These are phyloP conservation scores for Acanthamoeba rhysodes DNA, from an alignment of 208 protist genomes.

Conservation along the genomic window DNA sequence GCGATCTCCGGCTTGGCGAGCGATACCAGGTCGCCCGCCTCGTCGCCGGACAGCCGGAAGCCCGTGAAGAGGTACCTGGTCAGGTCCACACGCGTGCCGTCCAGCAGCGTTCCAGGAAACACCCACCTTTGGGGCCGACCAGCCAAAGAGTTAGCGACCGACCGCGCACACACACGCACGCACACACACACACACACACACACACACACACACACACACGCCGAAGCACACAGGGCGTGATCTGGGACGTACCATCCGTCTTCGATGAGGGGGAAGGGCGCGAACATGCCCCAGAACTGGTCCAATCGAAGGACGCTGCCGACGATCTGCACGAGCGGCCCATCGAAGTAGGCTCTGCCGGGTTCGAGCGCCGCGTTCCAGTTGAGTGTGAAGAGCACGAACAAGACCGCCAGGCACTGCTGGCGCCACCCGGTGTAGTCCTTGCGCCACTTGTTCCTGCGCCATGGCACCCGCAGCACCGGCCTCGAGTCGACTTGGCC, in stretches of 20 bases:
- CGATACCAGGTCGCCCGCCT: background rate
- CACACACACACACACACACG: background rate
- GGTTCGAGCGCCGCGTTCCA: background rate
- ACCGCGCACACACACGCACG: no score
- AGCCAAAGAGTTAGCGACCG: background rate
- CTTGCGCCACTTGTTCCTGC: background rate
- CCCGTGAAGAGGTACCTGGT: background rate
- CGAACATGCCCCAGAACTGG: constrained; percentile 21
- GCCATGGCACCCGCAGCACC: background rate
- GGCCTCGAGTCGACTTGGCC: background rate
- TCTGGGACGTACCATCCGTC: background rate
- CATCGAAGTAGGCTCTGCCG: background rate
- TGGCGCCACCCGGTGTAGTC: background rate
- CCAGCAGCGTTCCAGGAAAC: background rate
- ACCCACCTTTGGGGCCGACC: background rate
- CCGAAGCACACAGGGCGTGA: background rate
- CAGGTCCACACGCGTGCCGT: background rate
- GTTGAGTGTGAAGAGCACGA: constrained; percentile 2
- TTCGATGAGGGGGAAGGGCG: background rate
- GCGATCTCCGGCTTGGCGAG: background rate
- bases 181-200: no score
- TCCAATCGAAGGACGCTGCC: background rate
- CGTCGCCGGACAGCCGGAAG: background rate
- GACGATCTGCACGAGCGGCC: background rate
- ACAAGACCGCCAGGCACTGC: background rate